Evolutionary conservation across 441 rosid genomes (phyloP).

Genomic region (Iberis amara): DNA sequence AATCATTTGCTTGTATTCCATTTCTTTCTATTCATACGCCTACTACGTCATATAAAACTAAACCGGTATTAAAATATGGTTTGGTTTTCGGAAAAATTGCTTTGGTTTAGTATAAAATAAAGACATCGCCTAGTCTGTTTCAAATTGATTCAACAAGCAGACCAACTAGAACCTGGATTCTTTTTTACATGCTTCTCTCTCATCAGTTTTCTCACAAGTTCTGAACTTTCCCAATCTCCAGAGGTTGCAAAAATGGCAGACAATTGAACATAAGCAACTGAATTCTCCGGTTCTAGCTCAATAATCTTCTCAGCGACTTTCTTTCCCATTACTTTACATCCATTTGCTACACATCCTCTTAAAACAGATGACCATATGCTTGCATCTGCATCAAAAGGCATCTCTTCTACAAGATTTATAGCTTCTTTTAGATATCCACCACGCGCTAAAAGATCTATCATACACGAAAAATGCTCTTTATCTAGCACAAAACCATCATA

Average conservation of each 20-base stretch:
- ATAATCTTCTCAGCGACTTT: slow-evolving; percentile 56
- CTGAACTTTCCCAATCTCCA: slow-evolving; percentile 62
- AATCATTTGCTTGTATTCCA: too few relatives aligned
- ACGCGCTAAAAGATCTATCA: slow-evolving; percentile 75
- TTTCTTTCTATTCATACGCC: too few relatives aligned
- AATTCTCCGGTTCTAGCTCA: slow-evolving; percentile 71
- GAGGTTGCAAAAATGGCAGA: slow-evolving; percentile 55
- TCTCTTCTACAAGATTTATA: slow-evolving; percentile 41
- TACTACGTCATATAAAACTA: too few relatives aligned
- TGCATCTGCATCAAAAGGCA: slow-evolving; percentile 58
- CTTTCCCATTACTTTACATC: slow-evolving; percentile 49
- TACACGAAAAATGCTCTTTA: slow-evolving; percentile 69
- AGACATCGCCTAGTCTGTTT: too few relatives aligned
- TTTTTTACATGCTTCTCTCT: not conserved
- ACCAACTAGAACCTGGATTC: not conserved
- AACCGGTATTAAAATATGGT: too few relatives aligned
- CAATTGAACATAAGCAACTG: slow-evolving; percentile 62
- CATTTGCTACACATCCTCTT: slow-evolving; percentile 71
- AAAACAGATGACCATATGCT: slow-evolving; percentile 66
- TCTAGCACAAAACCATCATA: slow-evolving; percentile 53
- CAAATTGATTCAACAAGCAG: not conserved
- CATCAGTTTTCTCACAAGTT: not conserved
- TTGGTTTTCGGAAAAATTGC: too few relatives aligned
- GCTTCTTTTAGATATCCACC: slow-evolving; percentile 70
- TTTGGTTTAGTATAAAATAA: too few relatives aligned